Evolutionary conservation across 768 basidiomycete genomes (phyloP), one percentile per base, ranked within the genome.

Genomic region (Russula virescens): DNA sequence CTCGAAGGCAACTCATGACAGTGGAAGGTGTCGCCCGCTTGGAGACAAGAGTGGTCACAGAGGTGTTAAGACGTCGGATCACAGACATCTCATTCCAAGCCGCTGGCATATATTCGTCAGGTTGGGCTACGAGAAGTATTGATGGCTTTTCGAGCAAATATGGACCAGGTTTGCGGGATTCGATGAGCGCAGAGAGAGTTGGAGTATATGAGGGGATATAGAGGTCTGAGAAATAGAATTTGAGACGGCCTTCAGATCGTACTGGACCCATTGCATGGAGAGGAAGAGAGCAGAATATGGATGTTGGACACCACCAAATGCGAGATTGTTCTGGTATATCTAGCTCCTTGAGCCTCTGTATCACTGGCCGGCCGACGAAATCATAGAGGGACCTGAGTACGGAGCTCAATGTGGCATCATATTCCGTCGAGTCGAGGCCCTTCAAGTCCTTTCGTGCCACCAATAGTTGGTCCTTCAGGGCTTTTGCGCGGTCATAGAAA

Each of bases 61-160:
- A 3, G 6, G 21, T 40, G 5, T 31, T 28, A 35, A 50, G 35
- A 2, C n/a, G 23, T 2, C n/a, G n/a, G n/a, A 56, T 21, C 2
- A 57, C 6, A 5, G 38, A 38, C 13, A 38, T 38, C 10, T 38
- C 61, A 18, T 25, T 21, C 11, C 11, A 9, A 6, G 43, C 61
- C 3, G 14, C 10, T 0, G 55, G 61, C 18, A 62, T 47, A 26
- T 40, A 45, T 2, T 35, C 48, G 19, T 45, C 28, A 5, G 38
- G 42, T 16, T 45, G 59, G 1, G 59, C 47, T 8, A 62, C 47
- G n/a, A 48, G 38, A 16, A 62, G 55, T 21, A 62, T n/a, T 2
- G 48, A 34, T 4, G 55, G 61, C 14, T 25, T 46, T n/a, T 7
- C 9, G 23, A 8, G 14, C 6, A 47, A 38, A 38, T 38, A 11